Evolutionary conservation across 1,284 basidiomycete genomes (phyloP), one percentile per base, ranked within the genome.

Genomic region (Prillingera fragicola): DNA sequence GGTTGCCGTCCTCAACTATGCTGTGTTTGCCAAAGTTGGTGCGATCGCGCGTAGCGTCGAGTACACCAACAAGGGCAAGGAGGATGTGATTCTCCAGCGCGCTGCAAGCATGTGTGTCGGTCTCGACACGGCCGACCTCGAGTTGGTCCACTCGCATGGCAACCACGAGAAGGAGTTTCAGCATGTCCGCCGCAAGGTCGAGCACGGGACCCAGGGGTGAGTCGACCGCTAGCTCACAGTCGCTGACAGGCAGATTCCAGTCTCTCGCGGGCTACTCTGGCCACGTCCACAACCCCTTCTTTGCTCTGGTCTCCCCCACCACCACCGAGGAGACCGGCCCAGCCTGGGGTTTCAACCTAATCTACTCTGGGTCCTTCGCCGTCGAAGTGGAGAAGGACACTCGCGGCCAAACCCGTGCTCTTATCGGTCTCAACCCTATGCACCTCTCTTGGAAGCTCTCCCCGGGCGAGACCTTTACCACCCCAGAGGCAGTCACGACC

Each of bases 261-360:
- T 55, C 44, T 24, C 17, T 52, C 10, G 50, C 54, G 3, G 62
- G 62, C 3, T 61, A 57, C 42, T 57, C 63, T 2, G 59, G 56
- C 5, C 59, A 60, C 44, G 40, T 55, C n/a, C 51, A 56, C 52
- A 63, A 63, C 37, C 61, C 59, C 6, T 63, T 62, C 46, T 33
- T 62, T 27, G 56, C 51, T 2, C 43, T 65, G n/a, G 45, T 56
- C 17, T 14, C 37, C 8, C 44, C 55, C 17, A 15, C 18, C 1
- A 56, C 59, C 25, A 56, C 49, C 19, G 61, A 65, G 43, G 42
- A 34, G 1, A 15, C 13, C 3, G 61, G 63, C 3, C 33, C 45
- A 1, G 55, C 48, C 1, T 60, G 51, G 48, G 57, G 54, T 10
- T 59, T 63, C 41, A 56, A 45, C 28, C 48, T 63, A 8, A 37